Percentiles rank a stretch among this genome's conserved stretches.
Conservation (phyloP, 2,329 filamentous ascomycete genomes). For the Cladobotryum mycophilum region DNA sequence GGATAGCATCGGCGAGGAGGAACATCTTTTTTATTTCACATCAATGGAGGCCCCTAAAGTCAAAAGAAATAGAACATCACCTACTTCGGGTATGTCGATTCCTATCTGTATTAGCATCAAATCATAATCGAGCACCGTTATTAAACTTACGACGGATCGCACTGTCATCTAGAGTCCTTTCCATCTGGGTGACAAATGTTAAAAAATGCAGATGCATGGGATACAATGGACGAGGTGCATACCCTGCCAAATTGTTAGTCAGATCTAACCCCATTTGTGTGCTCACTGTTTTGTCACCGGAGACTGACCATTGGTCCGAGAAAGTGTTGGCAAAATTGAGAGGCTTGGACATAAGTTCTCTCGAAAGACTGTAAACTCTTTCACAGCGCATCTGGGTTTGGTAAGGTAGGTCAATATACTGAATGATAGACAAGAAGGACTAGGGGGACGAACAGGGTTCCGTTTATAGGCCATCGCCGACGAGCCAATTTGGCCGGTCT, state of each 20-base stretch:
- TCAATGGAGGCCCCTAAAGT: too few species aligned
- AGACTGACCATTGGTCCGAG: slow-evolving; percentile 13
- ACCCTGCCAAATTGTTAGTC: too few species aligned
- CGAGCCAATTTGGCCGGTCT: too few species aligned
- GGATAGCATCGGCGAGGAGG: slow-evolving; percentile 61
- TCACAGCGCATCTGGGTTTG: slow-evolving; percentile 13
- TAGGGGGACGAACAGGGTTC: slow-evolving; percentile 27
- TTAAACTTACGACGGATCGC: slow-evolving; percentile 38
- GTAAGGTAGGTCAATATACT: background rate
- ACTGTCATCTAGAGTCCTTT: slow-evolving; percentile 71
- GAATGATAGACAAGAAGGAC: slow-evolving; percentile 16
- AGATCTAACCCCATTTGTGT: too few species aligned
- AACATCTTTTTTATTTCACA: slow-evolving; percentile 34
- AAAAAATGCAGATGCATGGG: too few species aligned
- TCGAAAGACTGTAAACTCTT: background rate
- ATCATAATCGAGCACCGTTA: too few species aligned
- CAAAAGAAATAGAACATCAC: too few species aligned
- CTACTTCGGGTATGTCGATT: slow-evolving; percentile 52
- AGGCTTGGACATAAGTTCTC: slow-evolving; percentile 25
- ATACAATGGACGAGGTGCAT: too few species aligned
- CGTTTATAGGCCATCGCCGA: too few species aligned
- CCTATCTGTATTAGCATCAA: too few species aligned
- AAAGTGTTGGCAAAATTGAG: slow-evolving; percentile 28
- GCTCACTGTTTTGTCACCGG: too few species aligned
- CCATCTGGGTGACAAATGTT: slow-evolving; percentile 35